phyloP scores from a whole-genome alignment of 2,329 filamentous ascomycete species.

The Orbilia ellipsospora region DNA sequence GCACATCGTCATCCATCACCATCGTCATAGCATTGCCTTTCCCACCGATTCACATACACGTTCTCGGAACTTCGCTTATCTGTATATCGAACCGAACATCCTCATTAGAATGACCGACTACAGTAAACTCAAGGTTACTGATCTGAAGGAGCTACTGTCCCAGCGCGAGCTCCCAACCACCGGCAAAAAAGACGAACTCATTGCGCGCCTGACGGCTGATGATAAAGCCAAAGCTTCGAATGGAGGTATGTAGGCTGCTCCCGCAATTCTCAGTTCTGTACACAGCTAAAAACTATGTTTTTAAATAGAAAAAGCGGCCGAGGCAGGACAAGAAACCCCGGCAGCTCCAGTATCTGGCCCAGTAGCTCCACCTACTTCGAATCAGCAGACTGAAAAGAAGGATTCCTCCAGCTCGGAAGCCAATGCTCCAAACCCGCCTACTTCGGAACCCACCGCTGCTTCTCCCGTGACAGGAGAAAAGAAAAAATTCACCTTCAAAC shows the following conservation, averaged over 20 bases:
- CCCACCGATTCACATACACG: background rate
- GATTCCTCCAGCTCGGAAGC: constrained; percentile 50
- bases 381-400: constrained; percentile 22
- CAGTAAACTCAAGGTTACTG: constrained; percentile 80
- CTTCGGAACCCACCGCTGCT: background rate
- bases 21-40: constrained; percentile 13
- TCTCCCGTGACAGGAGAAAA: constrained; percentile 41
- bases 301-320: constrained; percentile 11
- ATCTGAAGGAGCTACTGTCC: constrained; percentile 82
- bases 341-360: background rate
- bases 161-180: constrained; percentile 77
- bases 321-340: constrained; percentile 15
- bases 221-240: constrained; percentile 44
- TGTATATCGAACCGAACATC: background rate
- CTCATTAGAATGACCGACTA: constrained; percentile 74
- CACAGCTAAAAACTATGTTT: background rate
- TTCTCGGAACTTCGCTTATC: constrained; percentile 1
- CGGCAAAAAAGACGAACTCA: constrained; percentile 85
- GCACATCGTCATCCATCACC: constrained; percentile 2
- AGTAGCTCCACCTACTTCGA: background rate
- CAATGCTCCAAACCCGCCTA: background rate
- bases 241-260: constrained; percentile 24
- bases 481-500: constrained; percentile 54
- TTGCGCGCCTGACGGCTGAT: constrained; percentile 71
- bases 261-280: background rate